A percentile compares a stretch with the other conserved stretches of the same genome.
These are phyloP conservation scores for Cardamine chenopodiifolia DNA, from an alignment of 345 rosid species.

Conservation along the genomic window DNA sequence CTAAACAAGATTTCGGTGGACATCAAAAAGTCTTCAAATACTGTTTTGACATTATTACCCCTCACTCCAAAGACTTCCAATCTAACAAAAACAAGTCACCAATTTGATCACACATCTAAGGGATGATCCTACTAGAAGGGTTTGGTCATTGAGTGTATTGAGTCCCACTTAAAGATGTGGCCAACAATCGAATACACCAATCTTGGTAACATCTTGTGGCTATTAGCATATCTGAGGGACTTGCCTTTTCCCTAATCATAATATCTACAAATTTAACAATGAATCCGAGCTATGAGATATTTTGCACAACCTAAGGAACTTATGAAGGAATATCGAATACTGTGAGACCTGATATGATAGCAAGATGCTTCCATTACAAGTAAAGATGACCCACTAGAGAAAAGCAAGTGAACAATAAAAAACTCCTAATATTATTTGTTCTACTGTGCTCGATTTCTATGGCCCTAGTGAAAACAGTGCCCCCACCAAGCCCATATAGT, in stretches of 20 bases:
- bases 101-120: neutral
- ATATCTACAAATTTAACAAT: slow-evolving; percentile 9
- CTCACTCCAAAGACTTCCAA: neutral
- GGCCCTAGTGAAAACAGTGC: slow-evolving; percentile 37
- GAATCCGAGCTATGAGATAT: slow-evolving; percentile 5
- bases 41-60: neutral
- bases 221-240: slow-evolving; percentile 5
- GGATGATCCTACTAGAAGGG: neutral
- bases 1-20: slow-evolving; percentile 21
- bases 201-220: neutral
- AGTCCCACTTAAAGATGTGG: neutral
- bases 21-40: slow-evolving; percentile 8
- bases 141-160: slow-evolving; percentile 7
- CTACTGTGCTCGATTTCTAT: slow-evolving; percentile 29
- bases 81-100: neutral
- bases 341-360: slow-evolving; percentile 12
- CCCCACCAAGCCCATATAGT: slow-evolving; percentile 31
- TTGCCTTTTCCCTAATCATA: neutral
- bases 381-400: slow-evolving; percentile 38
- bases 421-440: slow-evolving; percentile 21
- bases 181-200: neutral
- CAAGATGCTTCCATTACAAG: slow-evolving; percentile 42
- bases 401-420: slow-evolving; percentile 28
- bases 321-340: slow-evolving; percentile 13
- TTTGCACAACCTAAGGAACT: neutral